Evolutionary conservation across 1,284 basidiomycete genomes (phyloP), one percentile per base, ranked within the genome.

Genomic region (Polyporus tsugae): DNA sequence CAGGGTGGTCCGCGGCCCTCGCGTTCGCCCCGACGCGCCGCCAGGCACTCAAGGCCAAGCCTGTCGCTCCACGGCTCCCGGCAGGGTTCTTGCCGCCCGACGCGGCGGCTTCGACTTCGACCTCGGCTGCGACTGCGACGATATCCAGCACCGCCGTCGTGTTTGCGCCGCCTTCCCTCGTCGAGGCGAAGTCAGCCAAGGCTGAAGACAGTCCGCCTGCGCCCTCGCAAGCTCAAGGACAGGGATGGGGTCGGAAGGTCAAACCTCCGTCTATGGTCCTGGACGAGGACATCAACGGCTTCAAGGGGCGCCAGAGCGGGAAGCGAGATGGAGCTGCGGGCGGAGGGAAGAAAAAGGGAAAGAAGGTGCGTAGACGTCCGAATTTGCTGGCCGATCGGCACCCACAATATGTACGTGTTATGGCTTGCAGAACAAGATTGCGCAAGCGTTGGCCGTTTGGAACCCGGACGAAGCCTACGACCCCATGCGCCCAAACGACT

Each of bases 201-300:
- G 71, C 74, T 9, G 69, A 70, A 41, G 60, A 68, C 29, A 57
- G 52, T 4, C 79, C 77, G 73, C 75, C 80, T 75, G 42, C 72
- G 52, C 59, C 77, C 76, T 3, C 83, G 25, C 66, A 72, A 60
- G 52, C 73, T 15, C 71, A 74, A 44, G 73, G 74, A 6, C 76
- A 88, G 73, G 89, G 89, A 74, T 94, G 93, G 93, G 91, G 91
- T 39, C 93, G 92, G 81, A 94, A 94, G 77, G 89, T 95, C 77
- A 94, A 94, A 74, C 93, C 93, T n/a, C 93, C 93, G 15, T 93
- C 92, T 0, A 95, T 95, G 93, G 82, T 95, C 29, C 85, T 95
- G 11, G 93, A 95, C 71, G 94, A 95, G 71, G 93, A 96, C 71
- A 84, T 96, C 69, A 96, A 96, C 68, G 94, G 94, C 0, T 96